Percentiles rank a stretch among this genome's conserved stretches.
Evolutionary conservation across 441 rosid genomes (phyloP).

Genomic region (Isatis lusitanica): DNA sequence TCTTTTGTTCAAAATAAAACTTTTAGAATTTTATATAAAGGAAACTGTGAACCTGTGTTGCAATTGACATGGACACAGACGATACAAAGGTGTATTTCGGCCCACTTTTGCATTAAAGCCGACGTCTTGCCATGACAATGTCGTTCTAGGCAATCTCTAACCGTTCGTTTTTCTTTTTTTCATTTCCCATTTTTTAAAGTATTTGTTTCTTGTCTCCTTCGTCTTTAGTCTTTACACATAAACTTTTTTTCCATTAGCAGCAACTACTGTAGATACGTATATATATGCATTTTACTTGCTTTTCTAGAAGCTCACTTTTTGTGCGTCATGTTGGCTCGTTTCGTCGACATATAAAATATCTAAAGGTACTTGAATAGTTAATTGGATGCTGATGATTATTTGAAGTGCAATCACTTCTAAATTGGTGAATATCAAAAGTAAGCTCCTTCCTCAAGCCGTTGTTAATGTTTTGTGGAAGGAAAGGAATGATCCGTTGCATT

Average conservation of each 20-base stretch:
- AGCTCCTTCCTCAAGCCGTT: neutral
- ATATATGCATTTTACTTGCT: neutral
- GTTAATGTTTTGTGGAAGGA: neutral
- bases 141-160: neutral
- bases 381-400: neutral
- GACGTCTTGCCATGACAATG: neutral
- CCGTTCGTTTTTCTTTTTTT: neutral
- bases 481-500: no score
- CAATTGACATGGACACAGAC: neutral
- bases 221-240: neutral
- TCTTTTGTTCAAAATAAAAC: neutral
- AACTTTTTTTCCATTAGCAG: neutral
- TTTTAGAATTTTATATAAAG: neutral
- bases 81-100: neutral
- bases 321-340: neutral
- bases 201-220: neutral
- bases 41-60: neutral
- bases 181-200: neutral
- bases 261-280: neutral
- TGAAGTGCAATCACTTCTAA: neutral
- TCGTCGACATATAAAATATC: neutral
- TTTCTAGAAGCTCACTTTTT: neutral
- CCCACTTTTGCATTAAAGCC: slow-evolving; percentile 15
- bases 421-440: neutral
- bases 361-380: neutral